phyloP scores from a whole-genome alignment of 108 stramenopile genomes.

The Pelagomonas calceolata region DNA sequence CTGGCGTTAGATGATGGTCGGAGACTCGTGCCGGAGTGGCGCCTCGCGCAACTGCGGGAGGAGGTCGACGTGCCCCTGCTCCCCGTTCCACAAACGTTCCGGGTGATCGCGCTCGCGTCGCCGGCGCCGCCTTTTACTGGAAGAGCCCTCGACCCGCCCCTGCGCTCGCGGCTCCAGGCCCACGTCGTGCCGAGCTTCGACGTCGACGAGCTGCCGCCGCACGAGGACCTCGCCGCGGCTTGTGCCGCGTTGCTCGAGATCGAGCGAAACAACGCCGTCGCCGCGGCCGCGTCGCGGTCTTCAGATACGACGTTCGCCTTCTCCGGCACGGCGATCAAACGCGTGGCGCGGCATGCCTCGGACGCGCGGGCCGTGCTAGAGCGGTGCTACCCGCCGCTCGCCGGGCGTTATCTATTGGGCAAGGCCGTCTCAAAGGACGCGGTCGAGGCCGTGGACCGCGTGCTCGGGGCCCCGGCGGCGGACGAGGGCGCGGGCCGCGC shows the following conservation, averaged over 20 bases:
- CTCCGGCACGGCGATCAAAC: no score
- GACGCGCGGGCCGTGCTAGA: no score
- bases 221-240: background rate
- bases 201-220: slow-evolving; percentile 18
- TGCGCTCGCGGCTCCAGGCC: slow-evolving; percentile 62
- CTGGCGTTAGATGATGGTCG: slow-evolving; percentile 65
- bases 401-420: no score
- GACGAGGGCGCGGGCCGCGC: background rate
- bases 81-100: slow-evolving; percentile 57
- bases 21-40: slow-evolving; percentile 26
- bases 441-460: no score
- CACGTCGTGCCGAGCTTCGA: slow-evolving; percentile 24
- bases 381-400: background rate
- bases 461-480: no score
- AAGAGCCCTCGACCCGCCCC: slow-evolving; percentile 57
- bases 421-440: no score
- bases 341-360: no score
- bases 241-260: no score
- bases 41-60: slow-evolving; percentile 4
- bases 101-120: slow-evolving; percentile 56
- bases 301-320: no score
- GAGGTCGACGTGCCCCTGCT: slow-evolving; percentile 12
- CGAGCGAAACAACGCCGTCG: no score
- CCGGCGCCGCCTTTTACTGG: slow-evolving; percentile 43
- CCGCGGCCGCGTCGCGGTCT: no score